Percentiles rank a stretch among this genome's conserved stretches.
These are phyloP conservation scores for Russula emetica DNA, from an alignment of 768 basidiomycete genomes.

Conservation along the genomic window DNA sequence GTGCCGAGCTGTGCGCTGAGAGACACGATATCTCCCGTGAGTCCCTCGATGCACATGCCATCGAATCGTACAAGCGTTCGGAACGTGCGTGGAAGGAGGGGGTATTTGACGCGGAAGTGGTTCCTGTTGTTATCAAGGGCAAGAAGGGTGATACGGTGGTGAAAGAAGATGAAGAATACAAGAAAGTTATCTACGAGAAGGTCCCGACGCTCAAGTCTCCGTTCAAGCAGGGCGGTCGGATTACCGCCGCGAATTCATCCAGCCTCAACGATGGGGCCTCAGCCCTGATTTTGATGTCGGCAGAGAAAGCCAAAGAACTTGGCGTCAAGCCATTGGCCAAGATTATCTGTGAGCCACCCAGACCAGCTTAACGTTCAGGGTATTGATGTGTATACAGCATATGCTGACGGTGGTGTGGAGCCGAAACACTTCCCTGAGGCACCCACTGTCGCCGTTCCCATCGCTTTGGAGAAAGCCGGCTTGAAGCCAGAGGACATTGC, in stretches of 20 bases:
- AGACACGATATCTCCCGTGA: slow-evolving; percentile 83
- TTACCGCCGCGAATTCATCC: slow-evolving; percentile 97
- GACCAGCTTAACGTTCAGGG: slow-evolving; percentile 3
- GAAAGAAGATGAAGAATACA: slow-evolving; percentile 96
- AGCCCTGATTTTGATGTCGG: slow-evolving; percentile 91
- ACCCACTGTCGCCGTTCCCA: slow-evolving; percentile 85
- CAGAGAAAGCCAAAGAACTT: slow-evolving; percentile 86
- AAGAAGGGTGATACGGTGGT: slow-evolving; percentile 91
- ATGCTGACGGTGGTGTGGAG: slow-evolving; percentile 93
- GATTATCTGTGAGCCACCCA: slow-evolving; percentile 70
- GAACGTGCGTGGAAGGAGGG: slow-evolving; percentile 87
- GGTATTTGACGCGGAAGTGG: slow-evolving; percentile 81
- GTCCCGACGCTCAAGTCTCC: slow-evolving; percentile 82
- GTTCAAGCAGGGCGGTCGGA: slow-evolving; percentile 83
- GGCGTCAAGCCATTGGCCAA: slow-evolving; percentile 91
- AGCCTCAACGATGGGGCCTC: slow-evolving; percentile 95
- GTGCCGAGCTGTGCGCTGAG: slow-evolving; percentile 80
- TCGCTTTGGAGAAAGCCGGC: slow-evolving; percentile 83
- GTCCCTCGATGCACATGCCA: slow-evolving; percentile 83
- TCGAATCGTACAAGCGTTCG: slow-evolving; percentile 93
- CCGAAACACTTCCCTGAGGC: slow-evolving; percentile 97
- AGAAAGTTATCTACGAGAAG: slow-evolving; percentile 93
- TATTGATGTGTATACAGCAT: slow-evolving; percentile 51
- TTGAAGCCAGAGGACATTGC: slow-evolving; percentile 80
- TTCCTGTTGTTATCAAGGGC: slow-evolving; percentile 84